Evolutionary conservation across 2,329 filamentous ascomycete species (phyloP).

Genomic region (Aspergillus nomiae): DNA sequence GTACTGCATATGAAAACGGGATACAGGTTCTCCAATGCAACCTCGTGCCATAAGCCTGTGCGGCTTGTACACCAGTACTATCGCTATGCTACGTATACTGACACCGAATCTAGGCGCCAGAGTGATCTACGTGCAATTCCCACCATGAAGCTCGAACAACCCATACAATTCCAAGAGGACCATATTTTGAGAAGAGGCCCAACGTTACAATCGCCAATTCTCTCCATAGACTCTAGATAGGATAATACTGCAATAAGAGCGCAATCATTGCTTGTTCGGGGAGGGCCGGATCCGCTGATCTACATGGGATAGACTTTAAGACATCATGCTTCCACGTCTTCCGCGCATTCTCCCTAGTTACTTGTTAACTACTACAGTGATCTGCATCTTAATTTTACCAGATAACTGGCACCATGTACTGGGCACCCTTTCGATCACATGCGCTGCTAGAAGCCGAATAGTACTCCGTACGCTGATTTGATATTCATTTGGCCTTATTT

Average conservation of each 20-base stretch:
- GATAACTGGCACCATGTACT: neutral
- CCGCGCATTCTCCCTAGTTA: conserved; percentile 1
- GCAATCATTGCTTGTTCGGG: conserved; percentile 1
- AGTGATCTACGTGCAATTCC: neutral
- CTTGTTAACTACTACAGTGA: conserved; percentile 2
- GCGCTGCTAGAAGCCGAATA: neutral
- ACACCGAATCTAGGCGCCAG: neutral
- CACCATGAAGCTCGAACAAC: neutral
- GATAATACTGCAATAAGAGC: neutral
- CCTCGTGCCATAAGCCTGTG: neutral
- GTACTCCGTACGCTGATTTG: neutral
- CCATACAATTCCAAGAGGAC: neutral
- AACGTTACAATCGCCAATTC: neutral
- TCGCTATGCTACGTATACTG: neutral
- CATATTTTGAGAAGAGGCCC: neutral
- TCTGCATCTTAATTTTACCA: conserved; percentile 13
- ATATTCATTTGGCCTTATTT: neutral
- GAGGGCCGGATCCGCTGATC: conserved; percentile 3
- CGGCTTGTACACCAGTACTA: neutral
- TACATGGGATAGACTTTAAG: neutral
- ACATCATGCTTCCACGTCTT: conserved; percentile 2
- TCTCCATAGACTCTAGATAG: neutral
- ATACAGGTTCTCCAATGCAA: neutral
- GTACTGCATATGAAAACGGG: neutral
- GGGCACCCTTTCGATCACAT: neutral